A percentile compares a stretch with the other conserved stretches of the same genome.
phyloP scores from a whole-genome alignment of 2,329 filamentous ascomycete species.

The Colletotrichum endophyticum region DNA sequence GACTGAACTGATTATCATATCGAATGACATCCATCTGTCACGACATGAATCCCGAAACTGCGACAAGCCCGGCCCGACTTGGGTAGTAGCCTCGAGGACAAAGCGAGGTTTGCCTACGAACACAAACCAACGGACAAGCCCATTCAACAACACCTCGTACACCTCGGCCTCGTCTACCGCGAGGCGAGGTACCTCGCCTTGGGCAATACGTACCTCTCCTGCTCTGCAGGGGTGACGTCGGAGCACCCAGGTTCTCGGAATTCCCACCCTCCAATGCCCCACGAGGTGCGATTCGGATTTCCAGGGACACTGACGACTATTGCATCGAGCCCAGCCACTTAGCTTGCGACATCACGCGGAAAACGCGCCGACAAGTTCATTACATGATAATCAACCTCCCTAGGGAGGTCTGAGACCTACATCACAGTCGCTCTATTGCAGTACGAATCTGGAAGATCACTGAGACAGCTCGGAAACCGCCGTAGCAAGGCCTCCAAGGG shows the following conservation, averaged over 20 bases:
- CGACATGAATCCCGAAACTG: background rate
- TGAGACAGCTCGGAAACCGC: background rate
- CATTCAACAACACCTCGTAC: background rate
- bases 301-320: background rate
- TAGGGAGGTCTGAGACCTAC: background rate
- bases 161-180: background rate
- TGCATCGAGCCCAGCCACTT: background rate
- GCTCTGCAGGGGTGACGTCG: constrained; percentile 5
- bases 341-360: background rate
- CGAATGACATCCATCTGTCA: background rate
- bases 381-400: background rate
- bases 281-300: background rate
- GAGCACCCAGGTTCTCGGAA: constrained; percentile 12
- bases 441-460: background rate
- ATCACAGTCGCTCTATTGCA: background rate
- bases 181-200: background rate
- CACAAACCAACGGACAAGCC: background rate
- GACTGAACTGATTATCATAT: background rate
- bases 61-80: background rate
- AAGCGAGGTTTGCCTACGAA: background rate
- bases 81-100: background rate
- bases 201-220: background rate
- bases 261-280: background rate
- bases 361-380: background rate
- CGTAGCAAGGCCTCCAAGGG: background rate